Evolutionary conservation across 108 stramenopile species (phyloP).

Genomic region (Cyclotella sp.): DNA sequence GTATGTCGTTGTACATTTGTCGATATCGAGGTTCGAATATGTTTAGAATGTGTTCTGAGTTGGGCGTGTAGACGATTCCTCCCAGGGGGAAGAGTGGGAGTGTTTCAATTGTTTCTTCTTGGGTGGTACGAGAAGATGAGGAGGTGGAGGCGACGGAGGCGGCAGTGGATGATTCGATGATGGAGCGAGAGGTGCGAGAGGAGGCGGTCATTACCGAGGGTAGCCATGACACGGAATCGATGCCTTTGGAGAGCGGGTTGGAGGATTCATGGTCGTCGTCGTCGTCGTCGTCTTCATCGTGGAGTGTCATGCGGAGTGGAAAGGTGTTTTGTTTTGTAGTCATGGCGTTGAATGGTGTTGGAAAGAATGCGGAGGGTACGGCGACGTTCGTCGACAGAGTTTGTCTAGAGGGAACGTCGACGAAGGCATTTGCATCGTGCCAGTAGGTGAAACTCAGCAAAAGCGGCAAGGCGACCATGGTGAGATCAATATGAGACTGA

Average conservation of each 20-base stretch:
- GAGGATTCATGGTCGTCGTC: constrained; percentile 55
- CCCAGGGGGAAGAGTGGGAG: constrained; percentile 89
- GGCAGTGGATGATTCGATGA: constrained; percentile 29
- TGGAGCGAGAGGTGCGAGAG: constrained; percentile 34
- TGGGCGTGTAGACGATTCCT: constrained; percentile 87
- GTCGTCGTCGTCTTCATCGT: constrained; percentile 4
- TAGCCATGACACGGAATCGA: constrained; percentile 85
- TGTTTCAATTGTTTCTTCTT: constrained; percentile 46
- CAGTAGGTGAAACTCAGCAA: not conserved
- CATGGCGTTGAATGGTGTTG: not conserved
- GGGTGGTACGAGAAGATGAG: constrained; percentile 12
- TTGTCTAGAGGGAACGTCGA: not conserved
- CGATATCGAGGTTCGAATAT: constrained; percentile 93
- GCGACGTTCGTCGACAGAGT: not conserved
- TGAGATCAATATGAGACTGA: not conserved
- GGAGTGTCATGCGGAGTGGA: constrained; percentile 11
- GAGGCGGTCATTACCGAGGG: constrained; percentile 58
- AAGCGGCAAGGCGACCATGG: not conserved
- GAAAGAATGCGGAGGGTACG: not conserved
- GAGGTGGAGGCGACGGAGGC: constrained; percentile 17
- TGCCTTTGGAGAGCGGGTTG: constrained; percentile 69
- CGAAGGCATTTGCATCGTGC: not conserved
- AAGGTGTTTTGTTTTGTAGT: not conserved
- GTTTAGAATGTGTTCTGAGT: constrained; percentile 87
- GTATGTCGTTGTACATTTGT: constrained; percentile 90